phyloP scores from a whole-genome alignment of 192 early-diverging fungal species.

The Coemansia sp. region DNA sequence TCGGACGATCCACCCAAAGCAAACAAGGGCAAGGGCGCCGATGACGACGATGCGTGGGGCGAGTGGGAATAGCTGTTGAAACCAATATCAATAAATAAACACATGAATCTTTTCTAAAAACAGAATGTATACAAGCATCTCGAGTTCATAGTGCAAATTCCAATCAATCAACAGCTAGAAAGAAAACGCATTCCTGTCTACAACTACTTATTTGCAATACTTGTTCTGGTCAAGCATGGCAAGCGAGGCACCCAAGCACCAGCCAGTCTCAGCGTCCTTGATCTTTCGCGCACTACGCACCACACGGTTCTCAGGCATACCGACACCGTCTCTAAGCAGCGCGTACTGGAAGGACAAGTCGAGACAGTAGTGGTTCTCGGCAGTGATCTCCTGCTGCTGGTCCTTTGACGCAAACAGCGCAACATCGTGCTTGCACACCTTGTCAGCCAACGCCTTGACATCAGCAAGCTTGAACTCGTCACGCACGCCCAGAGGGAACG shows the following conservation, averaged over 20 bases:
- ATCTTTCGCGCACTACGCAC: conserved; percentile 91
- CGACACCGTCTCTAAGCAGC: conserved; percentile 82
- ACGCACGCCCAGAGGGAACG: conserved; percentile 68
- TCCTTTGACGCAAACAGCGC: conserved; percentile 58
- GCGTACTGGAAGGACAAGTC: conserved; percentile 87
- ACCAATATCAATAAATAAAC: neutral
- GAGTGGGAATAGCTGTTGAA: conserved; percentile 53
- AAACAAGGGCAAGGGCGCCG: conserved; percentile 14
- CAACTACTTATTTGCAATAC: conserved; percentile 28
- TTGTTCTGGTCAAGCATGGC: conserved; percentile 67
- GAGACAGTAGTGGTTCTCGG: conserved; percentile 79
- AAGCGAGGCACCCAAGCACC: conserved; percentile 93
- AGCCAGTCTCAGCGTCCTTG: conserved; percentile 88
- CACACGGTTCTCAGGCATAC: conserved; percentile 65
- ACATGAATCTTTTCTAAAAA: neutral
- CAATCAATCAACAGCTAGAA: neutral
- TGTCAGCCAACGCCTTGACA: conserved; percentile 64
- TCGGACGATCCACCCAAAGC: neutral
- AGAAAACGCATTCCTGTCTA: neutral
- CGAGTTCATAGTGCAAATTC: too few relatives aligned
- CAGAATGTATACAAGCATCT: neutral
- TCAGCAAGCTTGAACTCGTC: conserved; percentile 72
- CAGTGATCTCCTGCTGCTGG: conserved; percentile 53
- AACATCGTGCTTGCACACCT: conserved; percentile 62
- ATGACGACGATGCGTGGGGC: conserved; percentile 41